Conservation (phyloP, 257 asterid genomes). For the Solanum neorickii region DNA sequence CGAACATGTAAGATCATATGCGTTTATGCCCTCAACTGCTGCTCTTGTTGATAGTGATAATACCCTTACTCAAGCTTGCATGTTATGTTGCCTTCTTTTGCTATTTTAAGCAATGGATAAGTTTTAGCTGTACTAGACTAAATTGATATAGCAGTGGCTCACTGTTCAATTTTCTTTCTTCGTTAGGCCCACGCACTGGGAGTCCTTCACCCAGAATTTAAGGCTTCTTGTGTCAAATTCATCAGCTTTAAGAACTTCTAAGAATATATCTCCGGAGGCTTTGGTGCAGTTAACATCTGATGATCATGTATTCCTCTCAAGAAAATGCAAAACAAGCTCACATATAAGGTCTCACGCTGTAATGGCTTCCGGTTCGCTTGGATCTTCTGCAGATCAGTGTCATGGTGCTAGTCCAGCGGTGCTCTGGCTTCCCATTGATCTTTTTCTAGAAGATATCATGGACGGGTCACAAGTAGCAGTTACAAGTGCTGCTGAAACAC, state of each 20-base stretch:
- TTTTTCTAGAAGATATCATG: constrained; percentile 82
- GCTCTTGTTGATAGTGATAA: background rate
- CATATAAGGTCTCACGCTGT: constrained; percentile 55
- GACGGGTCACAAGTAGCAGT: constrained; percentile 73
- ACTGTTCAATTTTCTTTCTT: constrained; percentile 6
- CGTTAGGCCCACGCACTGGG: constrained; percentile 74
- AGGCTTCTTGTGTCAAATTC: constrained; percentile 65
- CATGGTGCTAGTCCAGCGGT: constrained; percentile 50
- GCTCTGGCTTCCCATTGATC: constrained; percentile 93
- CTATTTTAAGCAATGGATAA: background rate
- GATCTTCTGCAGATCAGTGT: constrained; percentile 47
- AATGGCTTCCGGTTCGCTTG: constrained; percentile 36
- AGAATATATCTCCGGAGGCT: constrained; percentile 59
- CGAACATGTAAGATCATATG: constrained; percentile 65
- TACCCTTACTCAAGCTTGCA: background rate
- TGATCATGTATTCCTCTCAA: constrained; percentile 44
- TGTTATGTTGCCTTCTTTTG: background rate
- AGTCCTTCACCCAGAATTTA: constrained; percentile 53
- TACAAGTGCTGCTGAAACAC: constrained; percentile 79
- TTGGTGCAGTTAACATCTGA: constrained; percentile 72
- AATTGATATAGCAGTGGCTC: background rate
- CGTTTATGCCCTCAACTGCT: constrained; percentile 1
- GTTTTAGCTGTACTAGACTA: background rate
- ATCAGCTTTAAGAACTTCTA: constrained; percentile 63
- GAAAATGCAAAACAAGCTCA: constrained; percentile 64